Evolutionary conservation across 2,329 filamentous ascomycete species (phyloP), one percentile per base, ranked within the genome.

Genomic region (Fusarium sarcochroum): DNA sequence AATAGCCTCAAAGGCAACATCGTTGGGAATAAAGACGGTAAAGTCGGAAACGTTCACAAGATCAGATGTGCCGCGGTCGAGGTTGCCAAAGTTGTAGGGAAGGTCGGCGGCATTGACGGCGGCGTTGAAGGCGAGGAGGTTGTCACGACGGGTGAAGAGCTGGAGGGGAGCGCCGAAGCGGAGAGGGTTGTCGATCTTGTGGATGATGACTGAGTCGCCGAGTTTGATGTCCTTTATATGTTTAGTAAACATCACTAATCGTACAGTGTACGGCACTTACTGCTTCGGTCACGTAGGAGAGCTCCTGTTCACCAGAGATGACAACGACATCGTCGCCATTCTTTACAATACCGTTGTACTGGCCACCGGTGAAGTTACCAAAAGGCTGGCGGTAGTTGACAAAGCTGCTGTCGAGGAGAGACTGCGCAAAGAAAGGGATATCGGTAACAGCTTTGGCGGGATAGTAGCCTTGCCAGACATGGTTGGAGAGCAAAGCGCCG

Each of bases 331-430:
- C 64, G 5, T 73, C 60, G 0, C 75, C 75, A 27, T 79, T 72
- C 48, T 68, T 74, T 17, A 79, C 75, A 30, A 79, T 69, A 6
- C 73, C 78, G n/a, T 79, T 77, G 57, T 79, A 78, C 41, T 77
- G 76, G 5, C 78, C 78, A 15, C 77, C 77, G 6, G 78, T 79
- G 50, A 79, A 76, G 67, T 80, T 80, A 8, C 74, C 73, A 56
- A 79, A 78, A 1, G 80, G 78, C 69, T 81, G 79, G 9, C 69
- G 61, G 7, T 64, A 69, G 14, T 66, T 78, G 42, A 75, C 49
- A 34, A 76, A 78, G n/a, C 72, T 75, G 3, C 58, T 59, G 18
- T 78, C 72, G 5, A 78, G 61, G 17, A 78, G 61, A 6, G 73
- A 76, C 64, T 77, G 76, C 9, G 66, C 67, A 54, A 75, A 79